phyloP scores from a whole-genome alignment of 2,329 filamentous ascomycete species.

The Onygenales sp. region DNA sequence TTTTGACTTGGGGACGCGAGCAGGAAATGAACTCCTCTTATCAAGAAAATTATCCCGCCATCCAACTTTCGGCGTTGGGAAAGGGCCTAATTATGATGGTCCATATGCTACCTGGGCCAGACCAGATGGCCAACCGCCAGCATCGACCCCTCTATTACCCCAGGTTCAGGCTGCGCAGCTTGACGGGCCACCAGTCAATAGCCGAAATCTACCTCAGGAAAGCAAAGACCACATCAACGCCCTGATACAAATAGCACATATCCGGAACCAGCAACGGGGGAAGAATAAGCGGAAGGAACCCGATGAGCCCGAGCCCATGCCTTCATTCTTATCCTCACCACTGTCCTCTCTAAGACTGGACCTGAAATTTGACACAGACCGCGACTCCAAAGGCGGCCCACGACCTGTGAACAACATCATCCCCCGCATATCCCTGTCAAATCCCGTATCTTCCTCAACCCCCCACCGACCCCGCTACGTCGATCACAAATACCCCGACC shows the following conservation, averaged over 20 bases:
- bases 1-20: conserved; percentile 13
- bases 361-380: background rate
- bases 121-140: conserved; percentile 13
- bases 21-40: conserved; percentile 20
- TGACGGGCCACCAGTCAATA: conserved; percentile 14
- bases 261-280: conserved; percentile 17
- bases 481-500: too few relatives aligned
- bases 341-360: background rate
- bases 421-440: too few relatives aligned
- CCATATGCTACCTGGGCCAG: conserved; percentile 34
- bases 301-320: background rate
- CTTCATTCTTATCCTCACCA: background rate
- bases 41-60: conserved; percentile 26
- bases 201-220: conserved; percentile 16
- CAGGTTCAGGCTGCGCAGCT: conserved; percentile 24
- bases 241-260: conserved; percentile 18
- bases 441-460: too few relatives aligned
- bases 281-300: background rate
- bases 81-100: conserved; percentile 32
- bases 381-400: background rate
- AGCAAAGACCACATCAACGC: conserved; percentile 12
- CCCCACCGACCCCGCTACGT: too few relatives aligned
- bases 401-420: too few relatives aligned
- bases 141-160: conserved; percentile 16
- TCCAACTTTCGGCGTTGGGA: conserved; percentile 27